Base-by-base conservation (phyloP, 2,329 filamentous ascomycete genomes). In the Gyromitra esculenta region DNA sequence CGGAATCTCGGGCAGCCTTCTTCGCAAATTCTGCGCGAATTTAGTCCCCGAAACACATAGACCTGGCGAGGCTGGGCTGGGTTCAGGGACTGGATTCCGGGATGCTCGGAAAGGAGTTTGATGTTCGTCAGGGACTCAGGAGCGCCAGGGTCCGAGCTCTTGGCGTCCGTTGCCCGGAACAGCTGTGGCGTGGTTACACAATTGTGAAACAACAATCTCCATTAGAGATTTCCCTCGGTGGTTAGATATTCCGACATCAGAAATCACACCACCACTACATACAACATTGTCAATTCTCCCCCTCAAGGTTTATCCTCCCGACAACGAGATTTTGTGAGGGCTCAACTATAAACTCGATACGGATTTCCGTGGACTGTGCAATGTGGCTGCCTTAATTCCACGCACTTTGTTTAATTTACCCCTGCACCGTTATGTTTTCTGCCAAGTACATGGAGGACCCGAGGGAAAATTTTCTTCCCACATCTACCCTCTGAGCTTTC, bases 241-340 rank as follows among this genome's bases (percentile, higher is more conserved):
- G 70, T 50, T 73, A 73, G 70, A 73, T 73, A 73, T 60, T 73
- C 70, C 63, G 63, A 25, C 43, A 25, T 52, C 39, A 63, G 39
- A 63, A 69, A 69, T 74, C 71, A 74, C 71, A 74, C 71, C 71
- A 74, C 71, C 69, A 39, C 71, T 63, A 69, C 71, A 74, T 74
- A 69, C 39, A 21, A 45, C n/a, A 15, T 4, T 31, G 13, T 13
- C 45, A 18, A 18, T 56, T 56, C 21, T 25, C 4, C 25, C 25
- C 25, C 25, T 31, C 45, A 41, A 63, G 59, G 48, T 57, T 65
- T 37, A 48, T 37, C 52, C 54, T 25, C 50, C 21, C 60, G 66
- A 65, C 31, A 21, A 57, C 37, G 68, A 62, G 37, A 54, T 64
- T 21, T 67, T 45, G 60, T 43, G 48, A 37, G 48, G 43, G 31